Percentiles rank a stretch among this genome's conserved stretches.
phyloP scores from a whole-genome alignment of 2,329 filamentous ascomycete genomes.

The Penicillium sp. region DNA sequence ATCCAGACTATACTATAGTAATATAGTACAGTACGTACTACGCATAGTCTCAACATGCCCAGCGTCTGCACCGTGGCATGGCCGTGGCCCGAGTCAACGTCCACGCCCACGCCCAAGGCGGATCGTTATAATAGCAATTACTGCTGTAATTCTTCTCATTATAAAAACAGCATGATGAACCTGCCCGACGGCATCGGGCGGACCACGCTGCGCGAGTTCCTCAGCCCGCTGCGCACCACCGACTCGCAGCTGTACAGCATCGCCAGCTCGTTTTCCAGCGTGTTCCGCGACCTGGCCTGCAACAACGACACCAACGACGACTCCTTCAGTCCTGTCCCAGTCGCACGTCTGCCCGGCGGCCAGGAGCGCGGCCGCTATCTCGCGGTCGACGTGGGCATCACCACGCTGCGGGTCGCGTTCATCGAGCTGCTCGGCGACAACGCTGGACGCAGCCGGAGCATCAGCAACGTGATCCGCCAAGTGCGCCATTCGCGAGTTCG shows the following conservation, averaged over 20 bases:
- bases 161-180: background rate
- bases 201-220: slow-evolving; percentile 8
- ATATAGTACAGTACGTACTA: too few relatives aligned
- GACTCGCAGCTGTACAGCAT: slow-evolving; percentile 12
- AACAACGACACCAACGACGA: slow-evolving; percentile 1
- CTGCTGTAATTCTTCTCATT: too few relatives aligned
- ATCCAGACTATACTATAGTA: background rate
- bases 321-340: slow-evolving; percentile 12
- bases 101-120: too few relatives aligned
- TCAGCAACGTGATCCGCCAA: slow-evolving; percentile 13
- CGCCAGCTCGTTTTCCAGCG: slow-evolving; percentile 12
- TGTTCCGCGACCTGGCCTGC: slow-evolving; percentile 10
- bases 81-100: background rate
- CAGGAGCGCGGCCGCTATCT: slow-evolving; percentile 12
- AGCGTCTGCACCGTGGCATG: background rate
- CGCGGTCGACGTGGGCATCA: slow-evolving; percentile 14
- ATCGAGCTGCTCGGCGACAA: slow-evolving; percentile 13
- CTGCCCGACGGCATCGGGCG: background rate
- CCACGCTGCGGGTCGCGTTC: slow-evolving; percentile 13
- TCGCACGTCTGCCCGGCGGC: slow-evolving; percentile 11
- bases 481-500: slow-evolving; percentile 11
- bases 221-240: slow-evolving; percentile 8
- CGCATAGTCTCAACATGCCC: background rate
- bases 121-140: background rate
- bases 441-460: background rate